Percentiles rank a stretch among this genome's conserved stretches.
Evolutionary conservation across 2,329 filamentous ascomycete genomes (phyloP).

Genomic region (Trichoderma pleuroti): DNA sequence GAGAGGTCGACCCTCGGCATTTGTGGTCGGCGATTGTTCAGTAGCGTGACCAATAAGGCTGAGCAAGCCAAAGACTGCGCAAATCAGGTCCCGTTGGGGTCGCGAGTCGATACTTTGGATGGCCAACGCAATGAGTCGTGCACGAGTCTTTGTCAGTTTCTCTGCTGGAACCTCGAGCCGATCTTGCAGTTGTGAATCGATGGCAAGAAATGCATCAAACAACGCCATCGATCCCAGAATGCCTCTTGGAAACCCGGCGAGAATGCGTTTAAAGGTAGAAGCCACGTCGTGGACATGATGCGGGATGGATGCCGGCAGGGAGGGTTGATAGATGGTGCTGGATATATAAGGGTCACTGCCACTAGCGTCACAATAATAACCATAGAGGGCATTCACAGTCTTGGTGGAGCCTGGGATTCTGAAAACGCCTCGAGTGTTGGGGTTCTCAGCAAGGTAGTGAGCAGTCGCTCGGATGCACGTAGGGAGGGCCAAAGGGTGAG

Average conservation of each 20-base stretch:
- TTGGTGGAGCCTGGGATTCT: constrained; percentile 58
- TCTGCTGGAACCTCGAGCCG: constrained; percentile 51
- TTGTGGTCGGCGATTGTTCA: constrained; percentile 51
- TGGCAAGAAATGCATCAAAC: constrained; percentile 60
- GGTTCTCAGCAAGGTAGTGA: constrained; percentile 59
- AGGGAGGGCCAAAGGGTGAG: constrained; percentile 55
- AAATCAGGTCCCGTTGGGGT: constrained; percentile 61
- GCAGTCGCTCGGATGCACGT: constrained; percentile 64
- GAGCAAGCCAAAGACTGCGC: constrained; percentile 63
- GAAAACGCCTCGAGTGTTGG: constrained; percentile 57
- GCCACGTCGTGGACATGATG: constrained; percentile 62
- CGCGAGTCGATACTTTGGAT: constrained; percentile 57
- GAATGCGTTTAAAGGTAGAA: constrained; percentile 63
- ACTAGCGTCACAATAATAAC: constrained; percentile 56
- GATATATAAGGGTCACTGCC: constrained; percentile 49
- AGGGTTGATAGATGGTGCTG: constrained; percentile 56
- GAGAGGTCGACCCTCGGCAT: constrained; percentile 48
- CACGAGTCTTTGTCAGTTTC: constrained; percentile 55
- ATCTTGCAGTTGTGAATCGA: constrained; percentile 53
- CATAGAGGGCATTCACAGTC: constrained; percentile 56
- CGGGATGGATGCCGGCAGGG: constrained; percentile 57
- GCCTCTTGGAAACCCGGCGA: constrained; percentile 61
- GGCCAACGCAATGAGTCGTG: constrained; percentile 62
- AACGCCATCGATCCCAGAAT: constrained; percentile 60
- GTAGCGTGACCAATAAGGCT: constrained; percentile 57